These are phyloP conservation scores for Pseudozyma sp. DNA, from an alignment of 1,284 basidiomycete species.

Conservation along the genomic window DNA sequence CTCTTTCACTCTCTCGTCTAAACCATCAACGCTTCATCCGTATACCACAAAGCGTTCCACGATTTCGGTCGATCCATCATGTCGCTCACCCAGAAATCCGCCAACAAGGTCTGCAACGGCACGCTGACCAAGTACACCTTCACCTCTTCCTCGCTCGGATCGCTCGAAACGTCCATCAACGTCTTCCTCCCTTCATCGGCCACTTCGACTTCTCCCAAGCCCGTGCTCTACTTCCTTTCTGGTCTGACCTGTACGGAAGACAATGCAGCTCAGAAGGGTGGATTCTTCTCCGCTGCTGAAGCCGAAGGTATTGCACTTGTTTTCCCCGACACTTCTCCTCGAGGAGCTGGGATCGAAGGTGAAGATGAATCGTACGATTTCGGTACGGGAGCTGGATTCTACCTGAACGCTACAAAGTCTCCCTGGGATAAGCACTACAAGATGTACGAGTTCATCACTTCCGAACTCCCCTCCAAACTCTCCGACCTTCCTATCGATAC, in stretches of 20 bases:
- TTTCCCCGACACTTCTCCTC: slow-evolving; percentile 95
- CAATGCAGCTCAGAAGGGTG: slow-evolving; percentile 74
- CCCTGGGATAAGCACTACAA: slow-evolving; percentile 62
- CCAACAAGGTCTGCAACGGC: slow-evolving; percentile 53
- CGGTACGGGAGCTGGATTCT: slow-evolving; percentile 67
- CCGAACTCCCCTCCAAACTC: slow-evolving; percentile 57
- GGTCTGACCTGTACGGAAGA: slow-evolving; percentile 97
- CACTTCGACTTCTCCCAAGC: slow-evolving; percentile 73
- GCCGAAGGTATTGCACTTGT: slow-evolving; percentile 81
- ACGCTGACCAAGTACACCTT: slow-evolving; percentile 61
- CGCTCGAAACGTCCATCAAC: slow-evolving; percentile 85
- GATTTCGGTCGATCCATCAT: slow-evolving; percentile 8
- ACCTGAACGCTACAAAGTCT: slow-evolving; percentile 64
- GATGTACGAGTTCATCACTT: slow-evolving; percentile 62
- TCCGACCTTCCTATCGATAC: slow-evolving; percentile 54
- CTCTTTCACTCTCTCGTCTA: not conserved
- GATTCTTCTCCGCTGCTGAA: slow-evolving; percentile 59
- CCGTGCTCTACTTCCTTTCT: slow-evolving; percentile 85
- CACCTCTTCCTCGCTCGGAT: slow-evolving; percentile 78
- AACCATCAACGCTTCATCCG: not conserved
- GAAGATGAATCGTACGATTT: slow-evolving; percentile 82
- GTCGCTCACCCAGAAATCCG: slow-evolving; percentile 41
- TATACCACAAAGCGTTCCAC: too few relatives aligned
- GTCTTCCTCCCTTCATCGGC: slow-evolving; percentile 84
- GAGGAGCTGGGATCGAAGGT: slow-evolving; percentile 88